These are phyloP conservation scores for Hura crepitans DNA, from an alignment of 441 rosid genomes.

Conservation along the genomic window DNA sequence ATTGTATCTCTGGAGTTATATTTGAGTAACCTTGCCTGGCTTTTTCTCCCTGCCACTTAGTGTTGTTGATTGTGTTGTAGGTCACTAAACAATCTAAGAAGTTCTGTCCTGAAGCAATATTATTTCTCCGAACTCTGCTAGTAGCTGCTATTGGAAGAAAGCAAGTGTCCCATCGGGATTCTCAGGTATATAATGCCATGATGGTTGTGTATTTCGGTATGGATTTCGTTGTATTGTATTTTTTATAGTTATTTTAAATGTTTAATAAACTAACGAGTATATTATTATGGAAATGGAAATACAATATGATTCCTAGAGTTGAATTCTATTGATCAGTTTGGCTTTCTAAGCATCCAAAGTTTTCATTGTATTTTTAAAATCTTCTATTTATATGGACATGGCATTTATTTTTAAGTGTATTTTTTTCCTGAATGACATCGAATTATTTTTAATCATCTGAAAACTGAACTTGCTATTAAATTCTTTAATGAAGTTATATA, in stretches of 20 bases:
- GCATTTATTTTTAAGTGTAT: background rate
- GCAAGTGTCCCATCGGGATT: constrained; percentile 36
- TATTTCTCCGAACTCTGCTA: constrained; percentile 57
- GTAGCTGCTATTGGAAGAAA: constrained; percentile 50
- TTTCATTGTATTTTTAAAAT: background rate
- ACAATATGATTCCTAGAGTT: background rate
- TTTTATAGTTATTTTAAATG: background rate
- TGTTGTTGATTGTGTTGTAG: constrained; percentile 34
- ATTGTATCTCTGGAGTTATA: background rate
- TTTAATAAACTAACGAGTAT: background rate
- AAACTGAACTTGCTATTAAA: background rate
- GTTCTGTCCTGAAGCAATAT: constrained; percentile 78
- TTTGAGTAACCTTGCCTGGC: background rate
- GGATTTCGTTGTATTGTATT: background rate
- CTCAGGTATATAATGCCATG: constrained; percentile 46
- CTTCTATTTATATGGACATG: background rate
- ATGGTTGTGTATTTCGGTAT: background rate
- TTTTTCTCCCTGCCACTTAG: background rate
- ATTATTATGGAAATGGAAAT: background rate
- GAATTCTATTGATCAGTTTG: background rate
- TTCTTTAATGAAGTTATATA: background rate
- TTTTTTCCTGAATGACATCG: background rate
- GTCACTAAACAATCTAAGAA: constrained; percentile 60
- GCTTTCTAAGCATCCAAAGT: background rate
- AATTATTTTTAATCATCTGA: background rate